These are phyloP conservation scores for Filobasidium wieringae DNA, from an alignment of 768 basidiomycete species.

Conservation along the genomic window DNA sequence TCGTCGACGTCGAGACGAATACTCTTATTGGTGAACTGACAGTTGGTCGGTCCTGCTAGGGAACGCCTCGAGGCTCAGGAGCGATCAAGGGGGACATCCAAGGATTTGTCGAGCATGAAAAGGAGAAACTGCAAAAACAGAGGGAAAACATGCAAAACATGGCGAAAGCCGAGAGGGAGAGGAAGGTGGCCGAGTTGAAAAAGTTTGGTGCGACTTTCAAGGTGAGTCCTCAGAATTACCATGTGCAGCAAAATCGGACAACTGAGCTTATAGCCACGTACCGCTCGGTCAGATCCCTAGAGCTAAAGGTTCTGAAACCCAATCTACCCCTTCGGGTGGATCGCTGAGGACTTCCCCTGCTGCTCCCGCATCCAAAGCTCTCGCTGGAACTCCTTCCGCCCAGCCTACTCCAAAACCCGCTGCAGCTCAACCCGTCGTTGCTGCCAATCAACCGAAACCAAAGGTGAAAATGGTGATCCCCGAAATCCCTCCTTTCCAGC, in stretches of 20 bases:
- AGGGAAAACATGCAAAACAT: conserved; percentile 44
- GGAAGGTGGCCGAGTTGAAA: conserved; percentile 79
- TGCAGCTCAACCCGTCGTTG: conserved; percentile 3
- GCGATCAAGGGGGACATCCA: conserved; percentile 1
- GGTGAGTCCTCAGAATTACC: conserved; percentile 43
- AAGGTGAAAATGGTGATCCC: conserved; percentile 65
- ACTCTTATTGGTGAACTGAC: neutral
- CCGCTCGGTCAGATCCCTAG: neutral
- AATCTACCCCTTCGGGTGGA: neutral
- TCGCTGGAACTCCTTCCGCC: conserved; percentile 40
- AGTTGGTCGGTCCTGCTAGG: neutral
- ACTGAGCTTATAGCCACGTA: neutral
- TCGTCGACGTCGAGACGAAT: neutral
- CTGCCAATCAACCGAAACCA: neutral
- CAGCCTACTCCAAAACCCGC: conserved; percentile 52
- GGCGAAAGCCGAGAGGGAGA: conserved; percentile 87
- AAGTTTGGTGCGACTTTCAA: conserved; percentile 92
- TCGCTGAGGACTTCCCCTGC: conserved; percentile 6
- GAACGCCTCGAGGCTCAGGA: neutral
- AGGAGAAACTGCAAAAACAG: conserved; percentile 43
- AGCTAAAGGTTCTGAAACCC: neutral
- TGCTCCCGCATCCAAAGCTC: conserved; percentile 21
- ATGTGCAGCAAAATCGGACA: neutral
- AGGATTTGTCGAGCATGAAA: conserved; percentile 74
- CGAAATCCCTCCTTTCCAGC: conserved; percentile 80